A percentile compares a stretch with the other conserved stretches of the same genome.
phyloP scores from a whole-genome alignment of 78 protist genomes.

The Capsaspora owczarzaki region DNA sequence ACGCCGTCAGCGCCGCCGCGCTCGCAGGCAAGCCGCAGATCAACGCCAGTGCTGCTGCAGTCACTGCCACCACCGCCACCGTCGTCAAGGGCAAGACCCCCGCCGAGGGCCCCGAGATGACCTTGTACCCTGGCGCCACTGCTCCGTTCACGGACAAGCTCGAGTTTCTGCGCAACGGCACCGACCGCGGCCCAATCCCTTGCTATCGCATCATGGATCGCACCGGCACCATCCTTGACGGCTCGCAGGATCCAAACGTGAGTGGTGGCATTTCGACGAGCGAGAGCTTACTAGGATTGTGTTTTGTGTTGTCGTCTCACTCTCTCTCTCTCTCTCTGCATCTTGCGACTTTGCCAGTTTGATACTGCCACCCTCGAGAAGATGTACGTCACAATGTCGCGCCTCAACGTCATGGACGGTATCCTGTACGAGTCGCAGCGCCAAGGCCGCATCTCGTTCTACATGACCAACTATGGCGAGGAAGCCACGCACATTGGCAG shows the following conservation, averaged over 20 bases:
- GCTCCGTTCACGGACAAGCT: too few species aligned
- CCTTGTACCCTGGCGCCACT: too few species aligned
- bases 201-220: neutral
- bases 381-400: slow-evolving; percentile 68
- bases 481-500: slow-evolving; percentile 81
- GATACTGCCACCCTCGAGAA: slow-evolving; percentile 38
- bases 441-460: slow-evolving; percentile 81
- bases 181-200: neutral
- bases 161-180: too few species aligned
- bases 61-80: too few species aligned
- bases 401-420: slow-evolving; percentile 63
- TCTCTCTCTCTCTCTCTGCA: neutral
- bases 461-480: slow-evolving; percentile 89
- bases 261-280: neutral
- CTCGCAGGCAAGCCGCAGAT: too few species aligned
- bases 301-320: neutral
- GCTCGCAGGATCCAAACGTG: neutral
- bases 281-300: neutral
- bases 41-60: too few species aligned
- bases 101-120: too few species aligned
- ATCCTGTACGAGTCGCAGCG: slow-evolving; percentile 80
- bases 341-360: neutral
- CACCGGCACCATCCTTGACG: neutral
- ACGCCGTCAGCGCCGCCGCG: too few species aligned
- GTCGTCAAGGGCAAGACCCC: too few species aligned